Evolutionary conservation across 192 early-diverging fungal species (phyloP).

Genomic region (Mycoemilia scoparia): DNA sequence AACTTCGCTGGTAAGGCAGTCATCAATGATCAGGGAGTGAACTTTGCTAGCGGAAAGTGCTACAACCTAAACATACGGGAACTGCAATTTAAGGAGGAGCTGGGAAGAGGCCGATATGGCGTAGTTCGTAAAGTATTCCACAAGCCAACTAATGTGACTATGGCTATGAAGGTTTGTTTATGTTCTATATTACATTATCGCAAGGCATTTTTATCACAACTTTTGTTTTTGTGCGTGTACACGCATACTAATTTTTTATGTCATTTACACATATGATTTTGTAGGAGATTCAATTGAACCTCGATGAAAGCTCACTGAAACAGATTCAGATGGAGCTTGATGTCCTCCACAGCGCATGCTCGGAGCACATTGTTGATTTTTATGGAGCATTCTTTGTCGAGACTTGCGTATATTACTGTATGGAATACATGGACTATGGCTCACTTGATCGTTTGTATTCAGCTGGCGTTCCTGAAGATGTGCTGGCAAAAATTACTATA

Average conservation of each 20-base stretch:
- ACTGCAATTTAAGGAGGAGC: constrained; percentile 49
- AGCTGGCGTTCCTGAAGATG: constrained; percentile 60
- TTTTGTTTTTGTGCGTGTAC: constrained; percentile 4
- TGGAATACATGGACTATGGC: constrained; percentile 97
- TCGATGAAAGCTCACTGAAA: constrained; percentile 72
- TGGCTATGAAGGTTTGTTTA: constrained; percentile 71
- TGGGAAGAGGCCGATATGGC: constrained; percentile 89
- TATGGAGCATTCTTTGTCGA: constrained; percentile 95
- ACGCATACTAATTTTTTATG: no score
- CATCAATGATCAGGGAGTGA: constrained; percentile 73
- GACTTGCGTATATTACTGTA: constrained; percentile 90
- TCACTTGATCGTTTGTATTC: constrained; percentile 75
- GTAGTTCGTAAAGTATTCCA: constrained; percentile 81
- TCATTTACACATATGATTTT: background rate
- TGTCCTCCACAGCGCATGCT: constrained; percentile 71
- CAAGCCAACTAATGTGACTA: constrained; percentile 62
- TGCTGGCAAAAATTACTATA: constrained; percentile 54
- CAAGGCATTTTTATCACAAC: background rate
- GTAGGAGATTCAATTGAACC: constrained; percentile 82
- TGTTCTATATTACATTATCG: background rate
- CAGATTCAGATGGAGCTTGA: constrained; percentile 94
- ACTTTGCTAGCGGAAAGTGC: constrained; percentile 73
- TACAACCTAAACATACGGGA: constrained; percentile 83
- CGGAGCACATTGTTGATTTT: constrained; percentile 89
- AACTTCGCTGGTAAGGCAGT: constrained; percentile 86